Conservation (phyloP, 1,139 yeast species). For the Sugiyamaella pinicola region DNA sequence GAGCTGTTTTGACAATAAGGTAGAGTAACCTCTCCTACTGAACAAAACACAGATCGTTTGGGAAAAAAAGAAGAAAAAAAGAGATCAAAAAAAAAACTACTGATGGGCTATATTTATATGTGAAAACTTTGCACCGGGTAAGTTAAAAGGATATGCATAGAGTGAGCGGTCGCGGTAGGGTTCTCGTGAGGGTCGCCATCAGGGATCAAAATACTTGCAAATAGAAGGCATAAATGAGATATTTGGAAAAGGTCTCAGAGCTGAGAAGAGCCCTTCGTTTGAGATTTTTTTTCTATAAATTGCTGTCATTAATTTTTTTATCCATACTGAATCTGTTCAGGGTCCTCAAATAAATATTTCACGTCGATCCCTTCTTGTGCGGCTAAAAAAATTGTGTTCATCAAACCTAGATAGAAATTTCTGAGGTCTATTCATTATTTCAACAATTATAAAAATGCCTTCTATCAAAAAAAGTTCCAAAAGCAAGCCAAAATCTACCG, state of each 20-base stretch:
- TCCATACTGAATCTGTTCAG: too few relatives aligned
- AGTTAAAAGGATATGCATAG: too few relatives aligned
- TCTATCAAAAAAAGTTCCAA: constrained; percentile 35
- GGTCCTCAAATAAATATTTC: too few relatives aligned
- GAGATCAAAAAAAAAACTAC: background rate
- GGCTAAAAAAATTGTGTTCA: constrained; percentile 18
- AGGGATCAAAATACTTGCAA: too few relatives aligned
- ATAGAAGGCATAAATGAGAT: too few relatives aligned
- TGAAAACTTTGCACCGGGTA: constrained; percentile 18
- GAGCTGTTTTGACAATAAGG: constrained; percentile 29
- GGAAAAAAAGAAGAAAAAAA: constrained; percentile 18
- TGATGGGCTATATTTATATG: constrained; percentile 16
- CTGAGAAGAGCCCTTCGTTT: too few relatives aligned
- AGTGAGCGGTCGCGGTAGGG: background rate
- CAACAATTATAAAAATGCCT: constrained; percentile 29
- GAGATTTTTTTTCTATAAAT: too few relatives aligned
- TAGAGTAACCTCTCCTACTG: constrained; percentile 29
- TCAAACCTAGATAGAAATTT: constrained; percentile 5
- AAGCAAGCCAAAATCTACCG: constrained; percentile 42
- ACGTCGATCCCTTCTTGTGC: background rate
- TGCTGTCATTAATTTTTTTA: background rate
- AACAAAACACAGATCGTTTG: constrained; percentile 33
- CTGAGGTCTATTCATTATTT: too few relatives aligned
- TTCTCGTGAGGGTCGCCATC: too few relatives aligned
- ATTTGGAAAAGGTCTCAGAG: too few relatives aligned